Base-by-base conservation (phyloP, 257 asterid genomes). In the Nicotiana obtusifolia region DNA sequence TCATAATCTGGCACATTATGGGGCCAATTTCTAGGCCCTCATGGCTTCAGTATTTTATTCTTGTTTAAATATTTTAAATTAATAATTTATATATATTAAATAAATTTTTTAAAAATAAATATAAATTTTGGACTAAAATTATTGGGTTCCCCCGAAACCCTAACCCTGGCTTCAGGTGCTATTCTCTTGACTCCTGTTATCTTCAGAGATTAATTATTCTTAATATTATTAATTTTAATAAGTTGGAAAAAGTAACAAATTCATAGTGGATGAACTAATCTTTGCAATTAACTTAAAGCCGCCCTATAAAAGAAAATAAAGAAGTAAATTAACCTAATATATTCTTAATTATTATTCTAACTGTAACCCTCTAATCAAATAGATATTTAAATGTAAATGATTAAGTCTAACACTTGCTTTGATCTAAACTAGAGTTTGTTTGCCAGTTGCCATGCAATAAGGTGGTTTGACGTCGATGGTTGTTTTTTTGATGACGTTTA, bases 361-460 rank as follows among this genome's bases (percentile, higher is more conserved):
- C 4, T 17, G n/a, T 11, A 33, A n/a, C 33, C 11, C 10, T 69
- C 28, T 37, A 20, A 20, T 69, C 0, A 69, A 69, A 37, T 10
- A 0, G n/a, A 5, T 5, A n/a, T 41, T 15, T 5, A n/a, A 5
- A 10, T 37, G 5, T 10, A 67, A 17, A 67, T 67, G 54, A 35
- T 7, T 67, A 33, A 9, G 53, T 67, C 30, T 47, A 35, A 67
- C 0, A 19, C 41, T 67, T 33, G 53, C 37, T 66, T 66, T 67
- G 76, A 67, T 35, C 11, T 69, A 69, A 69, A 68, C 24, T 69
- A 69, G n/a, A 41, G 28, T 15, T 16, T 35, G 16, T 30, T 71
- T 41, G 79, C 61, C 79, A 22, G 61, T 44, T 73, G 78, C 78
- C 61, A 73, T 73, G 61, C 61, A 73, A 73, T 4, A 73, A 47